Conservation (phyloP, 257 asterid genomes). For the Voacanga thouarsii region DNA sequence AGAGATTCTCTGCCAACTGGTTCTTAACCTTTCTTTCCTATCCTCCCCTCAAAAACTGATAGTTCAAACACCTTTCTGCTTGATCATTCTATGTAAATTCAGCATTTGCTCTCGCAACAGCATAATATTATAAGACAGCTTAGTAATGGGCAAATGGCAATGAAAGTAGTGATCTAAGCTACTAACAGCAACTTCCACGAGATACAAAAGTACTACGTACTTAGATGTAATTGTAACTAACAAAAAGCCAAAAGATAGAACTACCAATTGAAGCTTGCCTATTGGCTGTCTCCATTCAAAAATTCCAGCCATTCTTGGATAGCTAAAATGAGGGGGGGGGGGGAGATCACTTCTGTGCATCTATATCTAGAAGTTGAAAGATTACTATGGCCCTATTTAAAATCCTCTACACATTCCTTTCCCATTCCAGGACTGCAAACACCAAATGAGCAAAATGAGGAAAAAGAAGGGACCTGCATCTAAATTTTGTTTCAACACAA, state of each 20-base stretch:
- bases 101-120: not conserved
- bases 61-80: not conserved
- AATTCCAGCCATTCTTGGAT: not conserved
- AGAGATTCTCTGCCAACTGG: not conserved
- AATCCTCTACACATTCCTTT: no score
- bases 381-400: not conserved
- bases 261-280: not conserved
- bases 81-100: not conserved
- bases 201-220: not conserved
- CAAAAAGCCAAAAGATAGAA: not conserved
- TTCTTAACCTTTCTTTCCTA: not conserved
- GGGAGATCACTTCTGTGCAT: no score
- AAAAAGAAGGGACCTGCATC: not conserved
- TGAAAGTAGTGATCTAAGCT: not conserved
- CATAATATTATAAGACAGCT: not conserved
- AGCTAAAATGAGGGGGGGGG: no score
- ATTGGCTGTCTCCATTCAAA: not conserved
- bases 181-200: not conserved
- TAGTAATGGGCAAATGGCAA: not conserved
- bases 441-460: not conserved
- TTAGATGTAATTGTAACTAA: not conserved
- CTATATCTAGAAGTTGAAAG: not conserved
- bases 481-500: not conserved
- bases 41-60: not conserved
- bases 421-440: not conserved